Conservation (phyloP, 176 grass and related monocot species). For the Aegilops umbellulata region DNA sequence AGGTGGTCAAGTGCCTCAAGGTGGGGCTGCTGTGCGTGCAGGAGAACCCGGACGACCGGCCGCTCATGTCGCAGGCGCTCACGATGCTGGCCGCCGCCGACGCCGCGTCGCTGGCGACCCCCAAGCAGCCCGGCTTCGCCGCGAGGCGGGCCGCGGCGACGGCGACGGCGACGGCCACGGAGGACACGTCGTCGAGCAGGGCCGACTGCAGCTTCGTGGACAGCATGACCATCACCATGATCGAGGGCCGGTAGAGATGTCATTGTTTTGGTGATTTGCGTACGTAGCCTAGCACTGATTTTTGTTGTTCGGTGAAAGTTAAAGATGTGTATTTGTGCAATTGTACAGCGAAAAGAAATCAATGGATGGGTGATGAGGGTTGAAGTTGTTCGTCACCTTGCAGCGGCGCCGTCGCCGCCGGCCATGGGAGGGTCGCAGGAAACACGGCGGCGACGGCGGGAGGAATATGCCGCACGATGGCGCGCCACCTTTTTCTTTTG, state of each 20-base stretch:
- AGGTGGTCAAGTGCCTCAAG: slow-evolving; percentile 49
- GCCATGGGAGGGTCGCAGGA: too few species aligned
- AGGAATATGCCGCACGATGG: background rate
- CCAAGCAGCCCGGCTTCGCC: slow-evolving; percentile 54
- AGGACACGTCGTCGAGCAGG: slow-evolving; percentile 45
- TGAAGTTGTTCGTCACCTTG: background rate
- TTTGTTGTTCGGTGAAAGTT: background rate
- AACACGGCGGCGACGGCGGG: background rate
- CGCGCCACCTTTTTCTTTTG: too few species aligned
- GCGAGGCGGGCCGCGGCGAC: background rate
- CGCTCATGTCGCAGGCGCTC: slow-evolving; percentile 53
- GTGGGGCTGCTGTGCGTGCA: slow-evolving; percentile 60
- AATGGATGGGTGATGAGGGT: background rate
- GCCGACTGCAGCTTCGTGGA: slow-evolving; percentile 38
- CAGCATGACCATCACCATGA: slow-evolving; percentile 51
- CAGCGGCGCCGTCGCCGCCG: too few species aligned
- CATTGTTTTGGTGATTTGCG: background rate
- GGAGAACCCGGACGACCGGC: slow-evolving; percentile 51
- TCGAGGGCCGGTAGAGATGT: slow-evolving; percentile 37
- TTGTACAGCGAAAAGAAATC: background rate
- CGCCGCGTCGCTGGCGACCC: slow-evolving; percentile 24
- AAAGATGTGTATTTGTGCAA: background rate
- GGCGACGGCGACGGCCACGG: background rate
- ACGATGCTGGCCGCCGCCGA: slow-evolving; percentile 47
- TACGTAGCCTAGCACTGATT: background rate